Conservation (phyloP, 148 eudicot species). For the Arctostaphylos glauca region DNA sequence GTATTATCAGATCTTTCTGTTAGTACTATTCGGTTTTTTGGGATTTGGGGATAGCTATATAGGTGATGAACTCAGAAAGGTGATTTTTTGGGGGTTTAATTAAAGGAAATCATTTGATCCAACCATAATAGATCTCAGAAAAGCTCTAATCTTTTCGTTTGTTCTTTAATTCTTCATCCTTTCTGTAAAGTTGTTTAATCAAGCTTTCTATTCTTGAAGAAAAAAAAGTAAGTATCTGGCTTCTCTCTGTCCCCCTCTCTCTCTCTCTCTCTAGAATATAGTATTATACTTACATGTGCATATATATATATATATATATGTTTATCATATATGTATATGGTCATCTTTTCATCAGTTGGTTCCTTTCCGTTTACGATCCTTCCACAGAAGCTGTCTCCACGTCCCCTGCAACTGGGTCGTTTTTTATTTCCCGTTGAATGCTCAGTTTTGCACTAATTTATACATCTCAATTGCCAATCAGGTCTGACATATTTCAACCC, state of each 20-base stretch:
- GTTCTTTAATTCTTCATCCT: slow-evolving; percentile 18
- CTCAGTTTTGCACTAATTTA: slow-evolving; percentile 10
- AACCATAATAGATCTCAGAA: slow-evolving; percentile 2
- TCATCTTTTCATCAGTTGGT: not conserved
- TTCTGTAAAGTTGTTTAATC: slow-evolving; percentile 38
- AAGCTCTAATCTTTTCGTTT: not conserved
- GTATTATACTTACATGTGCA: not conserved
- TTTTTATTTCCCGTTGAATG: slow-evolving; percentile 19
- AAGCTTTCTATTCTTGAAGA: slow-evolving; percentile 25
- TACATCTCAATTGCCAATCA: not conserved
- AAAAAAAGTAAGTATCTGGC: slow-evolving; percentile 26
- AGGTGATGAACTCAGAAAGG: slow-evolving; percentile 18
- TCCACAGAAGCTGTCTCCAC: slow-evolving; percentile 35
- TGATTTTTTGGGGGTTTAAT: not conserved
- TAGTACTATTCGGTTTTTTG: not conserved
- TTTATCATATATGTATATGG: not conserved
- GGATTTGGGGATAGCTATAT: not conserved
- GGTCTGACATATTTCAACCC: not conserved
- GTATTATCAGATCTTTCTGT: not conserved
- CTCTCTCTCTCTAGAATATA: slow-evolving; percentile 12
- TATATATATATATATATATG: not conserved
- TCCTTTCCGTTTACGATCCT: slow-evolving; percentile 23
- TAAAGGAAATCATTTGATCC: slow-evolving; percentile 24
- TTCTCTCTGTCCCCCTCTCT: not conserved
- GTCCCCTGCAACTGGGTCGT: slow-evolving; percentile 41